Evolutionary conservation across 129 eudicot species (phyloP).

Genomic region (Flaveria ramosissima): DNA sequence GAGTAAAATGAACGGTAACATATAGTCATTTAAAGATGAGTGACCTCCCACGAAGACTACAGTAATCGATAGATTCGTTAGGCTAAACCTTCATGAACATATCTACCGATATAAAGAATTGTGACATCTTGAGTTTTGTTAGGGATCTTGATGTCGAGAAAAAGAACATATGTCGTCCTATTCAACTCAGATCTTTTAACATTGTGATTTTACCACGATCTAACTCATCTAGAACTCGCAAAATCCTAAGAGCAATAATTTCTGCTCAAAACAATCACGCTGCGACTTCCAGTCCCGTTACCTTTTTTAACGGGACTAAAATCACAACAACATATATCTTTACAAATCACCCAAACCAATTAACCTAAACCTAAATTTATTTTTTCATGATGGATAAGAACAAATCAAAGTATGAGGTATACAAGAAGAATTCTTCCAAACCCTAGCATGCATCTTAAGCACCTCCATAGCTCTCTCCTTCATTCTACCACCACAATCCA

Average conservation of each 20-base stretch:
- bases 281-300: not conserved
- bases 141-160: too few species aligned
- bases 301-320: conserved; percentile 11
- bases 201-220: too few species aligned
- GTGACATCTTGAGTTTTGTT: too few species aligned
- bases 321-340: conserved; percentile 13
- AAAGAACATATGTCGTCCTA: too few species aligned
- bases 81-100: too few species aligned
- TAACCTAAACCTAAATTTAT: not conserved
- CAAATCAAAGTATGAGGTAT: conserved; percentile 37
- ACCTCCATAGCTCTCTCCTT: conserved; percentile 64
- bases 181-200: too few species aligned
- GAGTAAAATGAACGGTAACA: too few species aligned
- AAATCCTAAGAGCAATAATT: not conserved
- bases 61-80: too few species aligned
- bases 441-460: conserved; percentile 57
- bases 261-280: conserved; percentile 8
- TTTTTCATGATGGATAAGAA: conserved; percentile 48
- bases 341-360: conserved; percentile 3
- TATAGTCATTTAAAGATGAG: too few species aligned
- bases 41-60: too few species aligned
- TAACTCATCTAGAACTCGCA: too few species aligned
- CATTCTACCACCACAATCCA: conserved; percentile 52
- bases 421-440: conserved; percentile 62
- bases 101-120: too few species aligned